phyloP scores from a whole-genome alignment of 1,284 basidiomycete species.

The Fomitopsis schrenkii region DNA sequence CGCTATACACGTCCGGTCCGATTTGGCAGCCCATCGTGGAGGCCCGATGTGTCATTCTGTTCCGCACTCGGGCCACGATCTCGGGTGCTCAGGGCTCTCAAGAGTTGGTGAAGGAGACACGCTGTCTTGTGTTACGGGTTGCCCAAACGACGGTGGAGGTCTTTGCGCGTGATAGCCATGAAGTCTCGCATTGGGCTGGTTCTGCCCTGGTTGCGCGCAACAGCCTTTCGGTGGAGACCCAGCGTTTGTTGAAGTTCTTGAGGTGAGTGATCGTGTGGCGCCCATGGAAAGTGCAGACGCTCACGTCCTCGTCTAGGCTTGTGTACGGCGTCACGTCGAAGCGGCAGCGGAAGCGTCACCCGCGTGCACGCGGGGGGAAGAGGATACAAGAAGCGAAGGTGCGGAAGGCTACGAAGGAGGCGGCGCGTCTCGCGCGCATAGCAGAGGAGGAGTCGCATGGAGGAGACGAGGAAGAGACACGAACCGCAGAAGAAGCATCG shows the following conservation, averaged over 20 bases:
- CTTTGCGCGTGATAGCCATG: too few relatives aligned
- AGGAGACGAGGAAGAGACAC: background rate
- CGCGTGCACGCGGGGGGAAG: background rate
- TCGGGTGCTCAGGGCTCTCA: too few relatives aligned
- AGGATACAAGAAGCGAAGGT: background rate
- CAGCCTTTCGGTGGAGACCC: background rate
- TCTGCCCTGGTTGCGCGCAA: too few relatives aligned
- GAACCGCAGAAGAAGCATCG: background rate
- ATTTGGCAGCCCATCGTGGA: too few relatives aligned
- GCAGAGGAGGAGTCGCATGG: background rate
- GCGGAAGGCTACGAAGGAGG: background rate
- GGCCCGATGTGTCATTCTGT: too few relatives aligned
- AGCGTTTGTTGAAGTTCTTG: background rate
- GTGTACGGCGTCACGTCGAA: background rate
- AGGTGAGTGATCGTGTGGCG: background rate
- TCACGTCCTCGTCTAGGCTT: background rate
- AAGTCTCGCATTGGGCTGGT: too few relatives aligned
- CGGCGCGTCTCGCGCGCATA: background rate
- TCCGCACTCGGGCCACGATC: too few relatives aligned
- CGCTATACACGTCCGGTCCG: too few relatives aligned
- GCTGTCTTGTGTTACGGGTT: background rate
- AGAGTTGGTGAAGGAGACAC: too few relatives aligned
- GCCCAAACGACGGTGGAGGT: too few relatives aligned
- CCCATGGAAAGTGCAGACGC: background rate
- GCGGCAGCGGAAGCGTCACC: background rate